phyloP scores from a whole-genome alignment of 179 eudicot genomes.

The Spinacia oleracea region DNA sequence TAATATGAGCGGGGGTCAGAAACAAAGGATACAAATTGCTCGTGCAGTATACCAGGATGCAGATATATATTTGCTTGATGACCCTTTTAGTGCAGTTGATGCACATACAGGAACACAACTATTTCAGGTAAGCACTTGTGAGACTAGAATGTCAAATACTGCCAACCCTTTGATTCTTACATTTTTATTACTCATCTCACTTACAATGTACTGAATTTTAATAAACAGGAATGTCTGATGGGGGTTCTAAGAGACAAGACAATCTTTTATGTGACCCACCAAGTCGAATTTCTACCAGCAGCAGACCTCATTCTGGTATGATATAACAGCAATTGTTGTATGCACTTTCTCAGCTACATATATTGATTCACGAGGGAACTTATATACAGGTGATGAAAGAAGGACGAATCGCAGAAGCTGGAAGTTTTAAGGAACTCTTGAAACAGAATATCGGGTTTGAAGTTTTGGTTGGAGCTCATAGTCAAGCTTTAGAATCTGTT shows the following conservation, averaged over 20 bases:
- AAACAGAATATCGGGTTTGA: slow-evolving; percentile 80
- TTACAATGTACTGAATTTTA: background rate
- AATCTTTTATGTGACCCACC: slow-evolving; percentile 83
- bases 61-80: slow-evolving; percentile 91
- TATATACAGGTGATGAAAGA: slow-evolving; percentile 79
- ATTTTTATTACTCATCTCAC: background rate
- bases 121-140: slow-evolving; percentile 60
- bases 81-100: slow-evolving; percentile 97
- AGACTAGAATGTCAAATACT: background rate
- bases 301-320: slow-evolving; percentile 93
- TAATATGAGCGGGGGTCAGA: slow-evolving; percentile 98
- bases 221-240: slow-evolving; percentile 78
- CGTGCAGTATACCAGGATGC: slow-evolving; percentile 94
- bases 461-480: slow-evolving; percentile 87
- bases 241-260: slow-evolving; percentile 83
- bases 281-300: slow-evolving; percentile 97
- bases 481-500: slow-evolving; percentile 81
- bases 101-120: slow-evolving; percentile 95
- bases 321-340: background rate
- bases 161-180: background rate
- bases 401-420: slow-evolving; percentile 85
- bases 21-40: slow-evolving; percentile 96
- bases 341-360: too few species aligned
- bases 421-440: slow-evolving; percentile 74
- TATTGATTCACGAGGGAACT: background rate